Percentiles rank a stretch among this genome's conserved stretches.
Conservation (phyloP, 192 early-diverging fungal species). For the Podila epicladia region DNA sequence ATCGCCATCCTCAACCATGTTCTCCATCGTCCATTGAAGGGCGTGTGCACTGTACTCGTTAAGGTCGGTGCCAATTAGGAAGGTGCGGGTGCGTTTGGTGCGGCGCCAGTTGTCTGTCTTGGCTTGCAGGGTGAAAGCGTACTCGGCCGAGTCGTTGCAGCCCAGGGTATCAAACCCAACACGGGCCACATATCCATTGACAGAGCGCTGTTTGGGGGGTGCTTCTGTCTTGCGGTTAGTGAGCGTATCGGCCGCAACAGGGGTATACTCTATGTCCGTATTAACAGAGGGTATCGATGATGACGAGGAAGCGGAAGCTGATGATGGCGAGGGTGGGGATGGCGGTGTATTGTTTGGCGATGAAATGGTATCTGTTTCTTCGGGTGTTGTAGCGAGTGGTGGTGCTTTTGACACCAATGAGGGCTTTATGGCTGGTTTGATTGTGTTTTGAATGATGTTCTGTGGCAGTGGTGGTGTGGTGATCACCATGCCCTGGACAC, state of each 20-base stretch:
- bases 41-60: conserved; percentile 62
- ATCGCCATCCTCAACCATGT: conserved; percentile 65
- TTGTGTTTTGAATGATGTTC: not conserved
- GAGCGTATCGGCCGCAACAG: no score
- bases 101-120: conserved; percentile 54
- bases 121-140: conserved; percentile 59
- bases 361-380: no score
- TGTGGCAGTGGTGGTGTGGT: not conserved
- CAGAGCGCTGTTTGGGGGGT: conserved; percentile 24
- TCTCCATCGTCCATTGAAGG: conserved; percentile 59
- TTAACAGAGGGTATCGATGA: not conserved
- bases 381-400: not conserved
- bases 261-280: not conserved
- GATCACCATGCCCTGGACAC: not conserved
- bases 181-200: conserved; percentile 32
- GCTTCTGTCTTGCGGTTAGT: conserved; percentile 13
- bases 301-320: not conserved
- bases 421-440: not conserved
- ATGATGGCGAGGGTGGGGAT: not conserved
- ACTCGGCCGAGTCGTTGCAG: conserved; percentile 45
- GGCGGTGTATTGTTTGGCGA: not conserved
- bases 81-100: conserved; percentile 51
- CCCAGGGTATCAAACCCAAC: conserved; percentile 40
- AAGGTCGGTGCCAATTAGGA: conserved; percentile 63
- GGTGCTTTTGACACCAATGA: not conserved